A percentile compares a stretch with the other conserved stretches of the same genome.
Conservation (phyloP, 2,329 filamentous ascomycete genomes). For the Tolypocladium tropicale region DNA sequence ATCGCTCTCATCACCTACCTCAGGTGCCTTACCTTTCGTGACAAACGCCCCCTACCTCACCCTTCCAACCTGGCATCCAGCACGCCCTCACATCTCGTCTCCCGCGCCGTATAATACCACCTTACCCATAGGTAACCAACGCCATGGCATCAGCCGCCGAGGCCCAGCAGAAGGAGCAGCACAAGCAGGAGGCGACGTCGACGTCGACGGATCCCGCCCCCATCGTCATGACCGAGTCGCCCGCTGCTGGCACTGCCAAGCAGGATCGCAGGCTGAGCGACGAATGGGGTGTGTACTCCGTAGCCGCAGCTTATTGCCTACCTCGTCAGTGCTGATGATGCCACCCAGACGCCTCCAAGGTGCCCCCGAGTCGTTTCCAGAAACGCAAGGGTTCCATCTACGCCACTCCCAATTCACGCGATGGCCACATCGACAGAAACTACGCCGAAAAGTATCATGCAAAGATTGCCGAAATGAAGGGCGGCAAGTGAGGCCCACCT, state of each 20-base stretch:
- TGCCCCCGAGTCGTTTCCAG: constrained; percentile 57
- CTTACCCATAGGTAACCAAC: too few species aligned
- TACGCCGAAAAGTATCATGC: constrained; percentile 51
- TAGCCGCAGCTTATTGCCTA: not conserved
- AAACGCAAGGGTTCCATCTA: constrained; percentile 61
- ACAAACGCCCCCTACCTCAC: too few species aligned
- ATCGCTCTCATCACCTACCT: not conserved
- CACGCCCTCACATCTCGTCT: not conserved
- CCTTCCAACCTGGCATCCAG: too few species aligned
- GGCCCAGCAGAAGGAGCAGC: not conserved
- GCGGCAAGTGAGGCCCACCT: constrained; percentile 21
- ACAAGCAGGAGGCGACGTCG: constrained; percentile 12
- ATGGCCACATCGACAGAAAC: constrained; percentile 53
- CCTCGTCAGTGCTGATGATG: not conserved
- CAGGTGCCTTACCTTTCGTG: too few species aligned
- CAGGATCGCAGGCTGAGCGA: constrained; percentile 28
- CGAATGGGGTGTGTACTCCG: constrained; percentile 35
- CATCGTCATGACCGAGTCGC: constrained; percentile 18
- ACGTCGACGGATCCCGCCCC: constrained; percentile 9
- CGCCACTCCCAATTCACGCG: constrained; percentile 52
- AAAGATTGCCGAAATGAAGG: constrained; percentile 43
- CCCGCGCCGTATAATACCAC: not conserved
- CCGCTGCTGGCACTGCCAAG: constrained; percentile 13
- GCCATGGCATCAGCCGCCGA: not conserved
- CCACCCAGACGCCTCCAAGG: constrained; percentile 52